Conservation (phyloP, 768 basidiomycete species). For the Roridomyces roridus region DNA sequence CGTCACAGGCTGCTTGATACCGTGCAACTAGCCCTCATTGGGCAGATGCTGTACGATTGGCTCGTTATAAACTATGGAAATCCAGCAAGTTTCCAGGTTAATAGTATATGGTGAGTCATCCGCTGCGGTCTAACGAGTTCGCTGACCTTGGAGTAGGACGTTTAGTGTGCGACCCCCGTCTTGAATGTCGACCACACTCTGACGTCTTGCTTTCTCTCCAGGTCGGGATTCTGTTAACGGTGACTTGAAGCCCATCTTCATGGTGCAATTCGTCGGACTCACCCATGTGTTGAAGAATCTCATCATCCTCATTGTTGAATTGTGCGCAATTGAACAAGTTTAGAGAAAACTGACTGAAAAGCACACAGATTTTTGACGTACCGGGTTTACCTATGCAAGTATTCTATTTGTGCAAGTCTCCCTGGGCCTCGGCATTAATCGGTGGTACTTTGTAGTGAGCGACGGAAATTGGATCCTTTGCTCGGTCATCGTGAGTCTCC, state of each 20-base stretch:
- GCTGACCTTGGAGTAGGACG: background rate
- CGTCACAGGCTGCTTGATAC: too few relatives aligned
- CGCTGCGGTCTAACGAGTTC: background rate
- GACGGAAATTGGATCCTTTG: too few relatives aligned
- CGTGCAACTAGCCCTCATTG: constrained; percentile 41
- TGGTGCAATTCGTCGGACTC: background rate
- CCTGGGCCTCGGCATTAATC: background rate
- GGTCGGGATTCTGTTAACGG: too few relatives aligned
- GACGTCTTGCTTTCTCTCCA: too few relatives aligned
- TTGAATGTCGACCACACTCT: too few relatives aligned
- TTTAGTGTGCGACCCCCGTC: too few relatives aligned
- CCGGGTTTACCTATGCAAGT: constrained; percentile 2
- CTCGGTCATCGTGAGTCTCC: too few relatives aligned
- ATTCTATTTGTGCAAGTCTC: too few relatives aligned
- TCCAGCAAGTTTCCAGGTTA: constrained; percentile 27
- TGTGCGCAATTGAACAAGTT: too few relatives aligned
- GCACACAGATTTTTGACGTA: too few relatives aligned
- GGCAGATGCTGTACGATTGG: constrained; percentile 44
- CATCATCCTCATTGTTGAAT: too few relatives aligned
- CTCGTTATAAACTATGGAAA: constrained; percentile 40
- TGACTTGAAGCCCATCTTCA: background rate
- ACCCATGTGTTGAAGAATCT: background rate
- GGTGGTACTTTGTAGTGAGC: background rate
- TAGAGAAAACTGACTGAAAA: too few relatives aligned
- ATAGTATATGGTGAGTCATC: constrained; percentile 32